Evolutionary conservation across 352 stramenopile genomes (phyloP).

Genomic region (Phytophthora pluvialis): DNA sequence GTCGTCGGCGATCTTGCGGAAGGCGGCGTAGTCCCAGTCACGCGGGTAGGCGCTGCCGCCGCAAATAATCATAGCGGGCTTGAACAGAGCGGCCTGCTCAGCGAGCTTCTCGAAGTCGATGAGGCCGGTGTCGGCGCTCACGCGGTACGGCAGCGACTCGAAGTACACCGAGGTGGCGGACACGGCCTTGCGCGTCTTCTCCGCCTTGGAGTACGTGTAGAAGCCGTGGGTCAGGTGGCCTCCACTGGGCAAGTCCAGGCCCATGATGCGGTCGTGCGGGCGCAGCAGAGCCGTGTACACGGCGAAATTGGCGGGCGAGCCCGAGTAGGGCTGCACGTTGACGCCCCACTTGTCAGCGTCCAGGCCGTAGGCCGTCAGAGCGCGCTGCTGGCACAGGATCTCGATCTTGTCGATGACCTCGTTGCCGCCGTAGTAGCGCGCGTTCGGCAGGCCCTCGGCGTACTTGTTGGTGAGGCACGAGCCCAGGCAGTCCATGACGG

Average conservation of each 20-base stretch:
- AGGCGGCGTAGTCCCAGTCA: conserved; percentile 98
- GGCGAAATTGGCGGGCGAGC: conserved; percentile 98
- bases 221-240: conserved; percentile 99
- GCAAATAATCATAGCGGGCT: conserved; percentile 97
- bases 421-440: conserved; percentile 98
- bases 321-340: conserved; percentile 99
- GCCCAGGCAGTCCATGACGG: conserved; percentile 98
- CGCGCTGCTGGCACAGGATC: conserved; percentile 94
- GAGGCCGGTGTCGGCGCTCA: conserved; percentile 94
- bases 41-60: conserved; percentile 98
- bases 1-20: conserved; percentile 98
- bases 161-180: conserved; percentile 99
- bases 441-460: conserved; percentile 95
- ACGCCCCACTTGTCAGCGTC: conserved; percentile 96
- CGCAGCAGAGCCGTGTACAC: conserved; percentile 98
- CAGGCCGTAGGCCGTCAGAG: conserved; percentile 95
- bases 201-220: conserved; percentile 97
- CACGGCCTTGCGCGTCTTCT: conserved; percentile 97
- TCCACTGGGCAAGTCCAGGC: conserved; percentile 97
- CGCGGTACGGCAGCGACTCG: conserved; percentile 97
- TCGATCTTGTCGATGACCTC: conserved; percentile 98
- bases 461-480: conserved; percentile 99
- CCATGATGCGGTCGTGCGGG: conserved; percentile 99
- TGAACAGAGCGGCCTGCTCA: conserved; percentile 95
- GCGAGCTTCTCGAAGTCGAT: conserved; percentile 98